These are phyloP conservation scores for Beverwykella pulmonaria DNA, from an alignment of 495 filamentous ascomycete species.

Conservation along the genomic window DNA sequence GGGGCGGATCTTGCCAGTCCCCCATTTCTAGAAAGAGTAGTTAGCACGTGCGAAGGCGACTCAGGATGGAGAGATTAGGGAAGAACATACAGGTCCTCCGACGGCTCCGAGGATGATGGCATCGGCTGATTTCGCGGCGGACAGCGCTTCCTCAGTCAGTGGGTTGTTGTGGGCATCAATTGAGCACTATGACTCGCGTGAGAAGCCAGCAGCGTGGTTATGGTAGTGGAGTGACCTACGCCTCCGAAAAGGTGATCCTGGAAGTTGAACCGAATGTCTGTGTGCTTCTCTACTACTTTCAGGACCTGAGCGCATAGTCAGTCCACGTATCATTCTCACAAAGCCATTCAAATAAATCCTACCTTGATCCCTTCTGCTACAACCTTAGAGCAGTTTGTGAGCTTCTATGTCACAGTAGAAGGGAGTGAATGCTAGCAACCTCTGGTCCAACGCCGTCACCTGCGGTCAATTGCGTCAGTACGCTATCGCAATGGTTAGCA, in stretches of 20 bases:
- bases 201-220: neutral
- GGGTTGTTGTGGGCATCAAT: slow-evolving; percentile 80
- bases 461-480: slow-evolving; percentile 18
- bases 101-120: slow-evolving; percentile 94
- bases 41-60: slow-evolving; percentile 4
- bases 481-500: neutral
- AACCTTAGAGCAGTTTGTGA: slow-evolving; percentile 46
- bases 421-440: slow-evolving; percentile 51
- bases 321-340: neutral
- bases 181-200: slow-evolving; percentile 62
- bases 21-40: slow-evolving; percentile 70
- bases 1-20: slow-evolving; percentile 82
- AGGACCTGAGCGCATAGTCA: slow-evolving; percentile 59
- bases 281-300: slow-evolving; percentile 69
- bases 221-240: slow-evolving; percentile 59
- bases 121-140: slow-evolving; percentile 84
- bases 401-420: neutral
- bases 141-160: slow-evolving; percentile 81
- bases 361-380: slow-evolving; percentile 85
- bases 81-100: slow-evolving; percentile 75
- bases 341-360: slow-evolving; percentile 25
- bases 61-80: neutral
- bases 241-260: slow-evolving; percentile 91
- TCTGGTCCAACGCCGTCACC: slow-evolving; percentile 97
- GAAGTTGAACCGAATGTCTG: slow-evolving; percentile 81